Conservation (phyloP, 148 eudicot species). For the Silene conica region DNA sequence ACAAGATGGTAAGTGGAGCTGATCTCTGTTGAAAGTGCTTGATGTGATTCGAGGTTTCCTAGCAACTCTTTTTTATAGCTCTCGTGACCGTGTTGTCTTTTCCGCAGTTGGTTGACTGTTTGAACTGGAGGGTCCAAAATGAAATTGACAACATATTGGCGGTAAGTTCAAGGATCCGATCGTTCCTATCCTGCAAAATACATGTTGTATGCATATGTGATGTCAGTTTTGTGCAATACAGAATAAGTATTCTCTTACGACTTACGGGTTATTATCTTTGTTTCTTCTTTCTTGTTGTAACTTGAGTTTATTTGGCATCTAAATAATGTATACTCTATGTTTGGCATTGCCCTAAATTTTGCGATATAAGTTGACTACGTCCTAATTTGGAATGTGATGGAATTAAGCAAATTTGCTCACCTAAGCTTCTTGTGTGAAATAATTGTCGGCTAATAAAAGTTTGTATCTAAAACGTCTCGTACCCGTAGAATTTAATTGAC, state of each 20-base stretch:
- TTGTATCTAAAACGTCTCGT: too few species aligned
- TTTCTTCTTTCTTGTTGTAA: not conserved
- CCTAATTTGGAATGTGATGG: not conserved
- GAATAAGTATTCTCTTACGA: not conserved
- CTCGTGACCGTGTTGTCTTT: slow-evolving; percentile 20
- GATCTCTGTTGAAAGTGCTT: slow-evolving; percentile 4
- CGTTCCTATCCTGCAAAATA: not conserved
- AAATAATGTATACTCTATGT: not conserved
- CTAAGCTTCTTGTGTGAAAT: not conserved
- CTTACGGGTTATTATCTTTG: not conserved
- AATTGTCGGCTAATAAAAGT: not conserved
- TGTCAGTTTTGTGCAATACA: not conserved
- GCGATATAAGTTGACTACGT: not conserved
- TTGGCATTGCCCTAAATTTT: not conserved
- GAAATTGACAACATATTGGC: slow-evolving; percentile 76
- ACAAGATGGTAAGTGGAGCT: slow-evolving; percentile 53
- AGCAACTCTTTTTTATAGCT: not conserved
- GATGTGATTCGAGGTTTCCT: not conserved
- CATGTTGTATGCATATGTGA: not conserved
- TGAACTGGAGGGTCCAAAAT: slow-evolving; percentile 92
- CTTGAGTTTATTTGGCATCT: not conserved
- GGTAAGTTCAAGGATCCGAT: slow-evolving; percentile 39
- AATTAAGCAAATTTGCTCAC: not conserved
- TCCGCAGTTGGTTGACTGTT: slow-evolving; percentile 70
- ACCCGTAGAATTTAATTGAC: not conserved